Conservation (phyloP, 2,329 filamentous ascomycete genomes). For the Alternaria conjuncta region DNA sequence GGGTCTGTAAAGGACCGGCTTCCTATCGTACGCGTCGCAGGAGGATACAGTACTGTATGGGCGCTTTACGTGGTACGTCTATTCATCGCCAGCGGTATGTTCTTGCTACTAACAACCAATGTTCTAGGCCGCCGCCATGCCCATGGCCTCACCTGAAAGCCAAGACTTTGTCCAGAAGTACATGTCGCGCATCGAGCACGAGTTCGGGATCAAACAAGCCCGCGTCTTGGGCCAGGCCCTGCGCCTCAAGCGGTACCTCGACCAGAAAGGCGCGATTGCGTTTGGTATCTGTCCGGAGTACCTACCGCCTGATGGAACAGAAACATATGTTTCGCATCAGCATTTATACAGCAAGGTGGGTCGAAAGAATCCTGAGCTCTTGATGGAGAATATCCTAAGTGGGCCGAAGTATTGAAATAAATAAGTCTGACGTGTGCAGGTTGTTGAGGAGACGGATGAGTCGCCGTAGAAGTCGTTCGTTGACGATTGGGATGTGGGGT, state of each 20-base stretch:
- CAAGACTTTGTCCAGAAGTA: constrained; percentile 45
- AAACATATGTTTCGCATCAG: constrained; percentile 10
- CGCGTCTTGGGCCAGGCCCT: constrained; percentile 36
- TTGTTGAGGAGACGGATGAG: background rate
- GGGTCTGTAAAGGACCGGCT: constrained; percentile 23
- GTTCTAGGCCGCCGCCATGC: constrained; percentile 32
- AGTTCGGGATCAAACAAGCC: constrained; percentile 45
- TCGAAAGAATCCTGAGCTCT: no score
- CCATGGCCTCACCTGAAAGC: constrained; percentile 27
- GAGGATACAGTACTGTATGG: constrained; percentile 42
- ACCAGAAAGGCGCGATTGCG: constrained; percentile 1
- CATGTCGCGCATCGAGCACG: constrained; percentile 68
- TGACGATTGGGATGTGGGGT: background rate
- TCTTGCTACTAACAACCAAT: background rate
- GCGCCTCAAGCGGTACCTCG: constrained; percentile 24
- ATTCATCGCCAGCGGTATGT: background rate
- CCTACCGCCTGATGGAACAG: constrained; percentile 10
- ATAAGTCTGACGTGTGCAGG: no score
- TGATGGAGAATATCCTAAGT: no score
- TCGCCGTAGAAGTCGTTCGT: background rate
- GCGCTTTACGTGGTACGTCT: constrained; percentile 32
- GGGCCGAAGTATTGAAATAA: no score
- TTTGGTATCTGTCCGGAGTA: constrained; percentile 8
- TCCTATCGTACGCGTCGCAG: constrained; percentile 40
- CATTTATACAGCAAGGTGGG: constrained; percentile 1